These are phyloP conservation scores for Pythium rishiriense DNA, from an alignment of 352 stramenopile genomes.

Conservation along the genomic window DNA sequence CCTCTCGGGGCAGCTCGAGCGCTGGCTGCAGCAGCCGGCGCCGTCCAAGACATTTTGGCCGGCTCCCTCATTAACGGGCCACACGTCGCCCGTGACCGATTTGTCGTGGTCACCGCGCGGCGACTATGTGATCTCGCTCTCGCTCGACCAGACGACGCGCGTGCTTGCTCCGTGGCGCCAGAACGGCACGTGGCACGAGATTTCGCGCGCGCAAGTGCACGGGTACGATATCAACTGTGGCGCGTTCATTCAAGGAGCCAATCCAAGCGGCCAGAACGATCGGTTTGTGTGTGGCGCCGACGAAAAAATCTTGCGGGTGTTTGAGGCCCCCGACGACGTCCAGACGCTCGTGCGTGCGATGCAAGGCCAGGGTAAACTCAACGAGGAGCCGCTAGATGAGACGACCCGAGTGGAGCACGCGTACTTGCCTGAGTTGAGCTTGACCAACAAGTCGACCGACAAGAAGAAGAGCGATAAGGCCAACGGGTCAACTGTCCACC, in stretches of 20 bases:
- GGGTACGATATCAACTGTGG: constrained; percentile 82
- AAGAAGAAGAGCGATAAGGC: constrained; percentile 3
- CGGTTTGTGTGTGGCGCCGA: constrained; percentile 77
- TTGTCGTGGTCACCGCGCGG: constrained; percentile 62
- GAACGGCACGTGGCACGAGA: constrained; percentile 48
- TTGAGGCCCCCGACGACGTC: constrained; percentile 60
- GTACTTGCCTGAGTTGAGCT: constrained; percentile 73
- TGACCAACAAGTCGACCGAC: constrained; percentile 64
- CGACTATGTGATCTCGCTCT: constrained; percentile 74
- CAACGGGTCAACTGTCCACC: not conserved
- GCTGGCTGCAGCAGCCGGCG: constrained; percentile 54
- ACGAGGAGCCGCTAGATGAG: not conserved
- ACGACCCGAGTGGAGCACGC: constrained; percentile 41
- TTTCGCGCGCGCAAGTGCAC: constrained; percentile 78
- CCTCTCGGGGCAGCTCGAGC: constrained; percentile 66
- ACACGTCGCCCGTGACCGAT: constrained; percentile 59
- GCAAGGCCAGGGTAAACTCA: constrained; percentile 1
- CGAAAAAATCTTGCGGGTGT: constrained; percentile 83
- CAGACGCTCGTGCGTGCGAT: constrained; percentile 34
- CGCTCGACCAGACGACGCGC: constrained; percentile 71
- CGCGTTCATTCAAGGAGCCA: constrained; percentile 39
- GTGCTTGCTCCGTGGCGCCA: constrained; percentile 38
- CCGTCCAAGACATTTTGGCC: constrained; percentile 57
- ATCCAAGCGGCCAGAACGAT: constrained; percentile 26
- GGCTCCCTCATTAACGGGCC: constrained; percentile 51